Percentiles rank a stretch among this genome's conserved stretches.
Conservation (phyloP, 805 yeast genomes). For the Candida patagonica region DNA sequence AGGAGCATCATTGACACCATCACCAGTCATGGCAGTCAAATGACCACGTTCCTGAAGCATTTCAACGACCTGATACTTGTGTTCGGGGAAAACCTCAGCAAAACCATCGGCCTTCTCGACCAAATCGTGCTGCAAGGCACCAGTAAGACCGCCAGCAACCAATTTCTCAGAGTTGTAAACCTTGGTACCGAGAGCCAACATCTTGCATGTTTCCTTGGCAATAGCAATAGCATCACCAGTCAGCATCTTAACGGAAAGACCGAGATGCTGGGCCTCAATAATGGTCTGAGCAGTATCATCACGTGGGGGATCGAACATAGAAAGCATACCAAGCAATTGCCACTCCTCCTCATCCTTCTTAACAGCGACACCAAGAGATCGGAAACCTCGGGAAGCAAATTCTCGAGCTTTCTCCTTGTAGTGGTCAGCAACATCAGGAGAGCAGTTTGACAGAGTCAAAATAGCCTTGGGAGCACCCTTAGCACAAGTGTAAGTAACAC, state of each 20-base stretch:
- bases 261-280: constrained; percentile 81
- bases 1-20: constrained; percentile 63
- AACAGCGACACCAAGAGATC: constrained; percentile 97
- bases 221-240: constrained; percentile 99
- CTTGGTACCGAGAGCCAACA: constrained; percentile 93
- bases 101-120: constrained; percentile 98
- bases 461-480: constrained; percentile 99
- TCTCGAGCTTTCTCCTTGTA: constrained; percentile 96
- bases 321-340: constrained; percentile 97
- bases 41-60: constrained; percentile 55
- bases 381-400: constrained; percentile 96
- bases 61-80: constrained; percentile 58
- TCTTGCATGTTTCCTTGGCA: constrained; percentile 98
- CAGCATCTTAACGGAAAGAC: constrained; percentile 94
- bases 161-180: constrained; percentile 94
- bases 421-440: constrained; percentile 89
- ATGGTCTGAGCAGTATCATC: constrained; percentile 96
- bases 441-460: constrained; percentile 38
- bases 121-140: constrained; percentile 94
- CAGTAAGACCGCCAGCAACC: constrained; percentile 94
- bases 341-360: constrained; percentile 99
- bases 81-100: constrained; percentile 64
- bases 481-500: constrained; percentile 91
- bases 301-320: constrained; percentile 98
- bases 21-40: constrained; percentile 65